These are phyloP conservation scores for Craterostigma plantagineum DNA, from an alignment of 257 asterid genomes.

Conservation along the genomic window DNA sequence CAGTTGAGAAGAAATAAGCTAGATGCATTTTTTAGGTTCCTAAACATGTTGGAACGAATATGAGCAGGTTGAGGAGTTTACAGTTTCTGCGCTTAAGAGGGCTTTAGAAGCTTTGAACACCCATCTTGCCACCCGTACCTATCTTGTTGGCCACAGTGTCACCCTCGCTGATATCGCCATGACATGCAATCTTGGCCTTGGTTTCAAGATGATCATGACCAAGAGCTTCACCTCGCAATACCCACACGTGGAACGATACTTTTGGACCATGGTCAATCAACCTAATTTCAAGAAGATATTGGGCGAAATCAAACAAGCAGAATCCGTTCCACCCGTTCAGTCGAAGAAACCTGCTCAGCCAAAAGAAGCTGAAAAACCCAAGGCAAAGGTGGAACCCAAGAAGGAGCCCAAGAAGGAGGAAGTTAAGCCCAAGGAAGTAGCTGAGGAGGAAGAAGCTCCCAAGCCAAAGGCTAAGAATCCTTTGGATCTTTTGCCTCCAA, in stretches of 20 bases:
- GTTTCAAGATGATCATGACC: slow-evolving; percentile 29
- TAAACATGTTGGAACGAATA: not conserved
- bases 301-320: slow-evolving; percentile 49
- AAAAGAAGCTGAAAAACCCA: slow-evolving; percentile 12
- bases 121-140: slow-evolving; percentile 64
- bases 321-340: slow-evolving; percentile 44
- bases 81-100: slow-evolving; percentile 50
- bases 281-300: slow-evolving; percentile 56
- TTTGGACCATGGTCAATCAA: slow-evolving; percentile 83
- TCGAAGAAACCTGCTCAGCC: slow-evolving; percentile 63
- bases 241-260: slow-evolving; percentile 83
- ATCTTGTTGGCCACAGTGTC: slow-evolving; percentile 65
- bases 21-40: too few relatives aligned
- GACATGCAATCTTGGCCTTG: slow-evolving; percentile 33
- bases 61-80: slow-evolving; percentile 57
- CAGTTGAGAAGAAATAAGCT: too few relatives aligned
- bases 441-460: slow-evolving; percentile 68
- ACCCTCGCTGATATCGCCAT: slow-evolving; percentile 71
- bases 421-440: too few relatives aligned
- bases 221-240: slow-evolving; percentile 78
- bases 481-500: slow-evolving; percentile 87
- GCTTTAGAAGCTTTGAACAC: slow-evolving; percentile 55
- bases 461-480: slow-evolving; percentile 93
- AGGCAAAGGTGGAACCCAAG: slow-evolving; percentile 55
- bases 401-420: too few relatives aligned